These are phyloP conservation scores for Bothriochloa decipiens DNA, from an alignment of 176 grass and related monocot species.

Conservation along the genomic window DNA sequence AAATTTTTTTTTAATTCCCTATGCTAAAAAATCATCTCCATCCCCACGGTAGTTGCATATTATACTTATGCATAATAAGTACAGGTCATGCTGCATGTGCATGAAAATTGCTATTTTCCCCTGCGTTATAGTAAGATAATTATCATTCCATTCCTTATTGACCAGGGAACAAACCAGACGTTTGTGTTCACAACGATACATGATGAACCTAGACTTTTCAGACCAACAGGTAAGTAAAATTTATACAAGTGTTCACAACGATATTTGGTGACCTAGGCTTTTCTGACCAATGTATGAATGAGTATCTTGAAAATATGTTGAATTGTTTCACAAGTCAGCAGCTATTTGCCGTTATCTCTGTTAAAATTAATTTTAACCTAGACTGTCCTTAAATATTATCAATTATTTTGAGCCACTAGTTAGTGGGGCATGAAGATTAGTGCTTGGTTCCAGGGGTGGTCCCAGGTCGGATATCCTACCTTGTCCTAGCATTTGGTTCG, in stretches of 20 bases:
- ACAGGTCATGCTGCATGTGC: neutral
- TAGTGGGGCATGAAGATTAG: neutral
- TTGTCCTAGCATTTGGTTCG: neutral
- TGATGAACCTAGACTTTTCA: constrained; percentile 78
- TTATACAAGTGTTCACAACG: constrained; percentile 53
- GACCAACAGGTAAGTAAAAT: constrained; percentile 66
- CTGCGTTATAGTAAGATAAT: constrained; percentile 2
- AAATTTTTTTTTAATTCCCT: no score
- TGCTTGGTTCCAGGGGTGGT: neutral
- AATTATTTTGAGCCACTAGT: neutral
- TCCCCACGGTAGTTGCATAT: no score
- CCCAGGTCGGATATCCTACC: neutral
- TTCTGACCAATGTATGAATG: constrained; percentile 56
- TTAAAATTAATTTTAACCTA: neutral
- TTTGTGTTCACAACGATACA: constrained; percentile 88
- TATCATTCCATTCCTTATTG: constrained; percentile 25
- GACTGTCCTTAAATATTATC: neutral
- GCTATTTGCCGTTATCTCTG: neutral
- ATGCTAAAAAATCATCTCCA: no score
- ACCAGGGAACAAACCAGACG: constrained; percentile 78
- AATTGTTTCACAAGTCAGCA: neutral
- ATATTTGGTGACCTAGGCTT: constrained; percentile 63
- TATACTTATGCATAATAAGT: neutral
- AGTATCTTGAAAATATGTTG: neutral
- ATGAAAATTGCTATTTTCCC: neutral